Evolutionary conservation across 768 basidiomycete species (phyloP).

Genomic region (Rhizopogon rudus): DNA sequence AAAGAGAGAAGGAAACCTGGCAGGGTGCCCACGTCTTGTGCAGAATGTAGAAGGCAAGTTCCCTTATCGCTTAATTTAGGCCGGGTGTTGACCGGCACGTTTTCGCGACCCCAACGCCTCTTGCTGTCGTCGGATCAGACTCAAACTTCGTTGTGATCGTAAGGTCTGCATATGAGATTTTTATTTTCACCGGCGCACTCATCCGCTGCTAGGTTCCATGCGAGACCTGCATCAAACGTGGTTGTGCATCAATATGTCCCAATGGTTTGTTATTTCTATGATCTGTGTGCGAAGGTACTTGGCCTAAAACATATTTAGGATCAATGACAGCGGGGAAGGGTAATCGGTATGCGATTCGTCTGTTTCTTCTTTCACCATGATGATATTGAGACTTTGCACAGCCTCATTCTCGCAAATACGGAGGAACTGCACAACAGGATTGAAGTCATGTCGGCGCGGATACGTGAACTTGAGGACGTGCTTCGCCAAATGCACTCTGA

Average conservation of each 20-base stretch:
- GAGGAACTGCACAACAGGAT: slow-evolving; percentile 68
- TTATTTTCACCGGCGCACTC: not conserved
- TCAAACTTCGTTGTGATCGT: slow-evolving; percentile 65
- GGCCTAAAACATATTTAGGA: slow-evolving; percentile 26
- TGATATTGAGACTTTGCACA: slow-evolving; percentile 11
- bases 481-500: slow-evolving; percentile 45
- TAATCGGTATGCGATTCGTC: slow-evolving; percentile 36
- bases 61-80: not conserved
- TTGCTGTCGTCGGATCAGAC: slow-evolving; percentile 21
- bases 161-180: slow-evolving; percentile 33
- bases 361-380: not conserved
- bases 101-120: not conserved
- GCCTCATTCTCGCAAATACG: slow-evolving; percentile 61
- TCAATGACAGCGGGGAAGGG: slow-evolving; percentile 54
- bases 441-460: slow-evolving; percentile 47
- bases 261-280: slow-evolving; percentile 40
- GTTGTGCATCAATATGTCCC: slow-evolving; percentile 75
- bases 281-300: slow-evolving; percentile 3
- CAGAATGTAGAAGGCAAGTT: slow-evolving; percentile 34
- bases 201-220: slow-evolving; percentile 55
- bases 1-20: slow-evolving; percentile 44
- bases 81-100: not conserved
- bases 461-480: slow-evolving; percentile 57
- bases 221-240: slow-evolving; percentile 71
- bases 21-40: slow-evolving; percentile 39